These are phyloP conservation scores for Tirmania nivea DNA, from an alignment of 495 filamentous ascomycete genomes.

Conservation along the genomic window DNA sequence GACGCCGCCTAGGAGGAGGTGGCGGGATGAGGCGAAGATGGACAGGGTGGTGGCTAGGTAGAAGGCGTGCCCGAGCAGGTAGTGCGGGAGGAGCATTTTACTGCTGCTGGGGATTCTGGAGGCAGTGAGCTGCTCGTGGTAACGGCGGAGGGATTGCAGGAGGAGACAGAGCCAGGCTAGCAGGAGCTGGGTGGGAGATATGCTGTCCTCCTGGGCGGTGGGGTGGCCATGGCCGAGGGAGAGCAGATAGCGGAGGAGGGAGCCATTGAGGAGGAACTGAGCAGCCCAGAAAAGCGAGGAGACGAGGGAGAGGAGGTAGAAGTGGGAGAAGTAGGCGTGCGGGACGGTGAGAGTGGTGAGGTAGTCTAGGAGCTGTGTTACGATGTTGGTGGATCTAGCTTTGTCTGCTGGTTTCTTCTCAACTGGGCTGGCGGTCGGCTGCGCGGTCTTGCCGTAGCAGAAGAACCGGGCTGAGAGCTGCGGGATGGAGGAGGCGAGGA, in stretches of 20 bases:
- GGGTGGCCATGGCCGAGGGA: too few relatives aligned
- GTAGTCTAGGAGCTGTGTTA: too few relatives aligned
- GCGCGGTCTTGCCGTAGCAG: conserved; percentile 12
- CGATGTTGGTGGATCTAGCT: conserved; percentile 1
- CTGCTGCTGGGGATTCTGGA: conserved; percentile 40
- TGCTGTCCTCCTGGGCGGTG: too few relatives aligned
- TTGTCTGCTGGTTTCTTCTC: conserved; percentile 7
- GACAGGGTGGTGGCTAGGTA: not conserved
- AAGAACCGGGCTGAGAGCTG: conserved; percentile 11
- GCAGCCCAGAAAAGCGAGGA: conserved; percentile 56
- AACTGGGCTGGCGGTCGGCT: not conserved
- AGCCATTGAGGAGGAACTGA: conserved; percentile 41
- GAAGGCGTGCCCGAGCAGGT: conserved; percentile 39
- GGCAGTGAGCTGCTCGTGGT: conserved; percentile 47
- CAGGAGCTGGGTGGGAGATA: conserved; percentile 5
- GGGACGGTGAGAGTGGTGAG: conserved; percentile 32
- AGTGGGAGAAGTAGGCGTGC: conserved; percentile 70
- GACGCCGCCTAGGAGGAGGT: too few relatives aligned
- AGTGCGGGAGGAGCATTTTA: conserved; percentile 68
- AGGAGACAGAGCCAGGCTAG: conserved; percentile 48
- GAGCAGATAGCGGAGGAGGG: conserved; percentile 26
- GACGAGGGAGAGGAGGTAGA: conserved; percentile 52
- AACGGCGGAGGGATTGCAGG: conserved; percentile 48
- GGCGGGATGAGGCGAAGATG: conserved; percentile 6
- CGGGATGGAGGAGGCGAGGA: conserved; percentile 8